phyloP scores from a whole-genome alignment of 2,329 filamentous ascomycete genomes.

The Stemphylium lycopersici region DNA sequence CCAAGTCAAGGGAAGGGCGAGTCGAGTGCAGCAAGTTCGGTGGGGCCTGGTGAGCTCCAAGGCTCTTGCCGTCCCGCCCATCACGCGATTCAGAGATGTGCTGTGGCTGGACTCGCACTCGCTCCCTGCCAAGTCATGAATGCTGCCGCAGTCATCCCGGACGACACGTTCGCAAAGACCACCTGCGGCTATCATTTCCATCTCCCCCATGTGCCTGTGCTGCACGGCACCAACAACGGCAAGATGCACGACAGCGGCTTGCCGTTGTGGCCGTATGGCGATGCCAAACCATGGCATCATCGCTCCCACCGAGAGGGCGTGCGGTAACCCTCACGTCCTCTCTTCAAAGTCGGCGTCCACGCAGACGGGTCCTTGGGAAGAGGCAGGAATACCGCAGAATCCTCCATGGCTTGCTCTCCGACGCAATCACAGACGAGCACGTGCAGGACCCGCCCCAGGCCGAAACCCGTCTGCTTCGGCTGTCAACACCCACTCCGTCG shows the following conservation, averaged over 20 bases:
- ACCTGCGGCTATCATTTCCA: background rate
- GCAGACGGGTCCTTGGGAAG: conserved; percentile 12
- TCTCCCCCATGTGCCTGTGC: background rate
- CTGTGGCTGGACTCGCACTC: conserved; percentile 4
- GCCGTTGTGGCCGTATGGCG: conserved; percentile 1
- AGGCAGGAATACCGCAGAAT: conserved; percentile 9
- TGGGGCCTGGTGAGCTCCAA: conserved; percentile 6
- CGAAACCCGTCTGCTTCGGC: background rate
- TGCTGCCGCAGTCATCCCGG: conserved; percentile 4
- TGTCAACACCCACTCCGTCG: background rate
- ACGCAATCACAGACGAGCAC: conserved; percentile 12
- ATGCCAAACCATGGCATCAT: background rate
- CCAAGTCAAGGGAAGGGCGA: conserved; percentile 11
- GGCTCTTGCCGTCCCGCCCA: conserved; percentile 17
- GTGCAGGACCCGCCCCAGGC: conserved; percentile 3
- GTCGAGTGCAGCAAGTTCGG: conserved; percentile 4
- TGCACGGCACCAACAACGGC: background rate
- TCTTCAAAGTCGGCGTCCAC: conserved; percentile 6
- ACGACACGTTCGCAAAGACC: background rate
- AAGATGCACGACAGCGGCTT: background rate
- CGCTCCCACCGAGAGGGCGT: conserved; percentile 6
- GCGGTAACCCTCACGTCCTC: background rate
- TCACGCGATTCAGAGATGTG: conserved; percentile 13
- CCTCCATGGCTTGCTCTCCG: background rate
- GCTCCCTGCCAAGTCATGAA: background rate